Percentiles rank a stretch among this genome's conserved stretches.
Evolutionary conservation across 345 rosid species (phyloP).

Genomic region (Noccaea bulbosa): DNA sequence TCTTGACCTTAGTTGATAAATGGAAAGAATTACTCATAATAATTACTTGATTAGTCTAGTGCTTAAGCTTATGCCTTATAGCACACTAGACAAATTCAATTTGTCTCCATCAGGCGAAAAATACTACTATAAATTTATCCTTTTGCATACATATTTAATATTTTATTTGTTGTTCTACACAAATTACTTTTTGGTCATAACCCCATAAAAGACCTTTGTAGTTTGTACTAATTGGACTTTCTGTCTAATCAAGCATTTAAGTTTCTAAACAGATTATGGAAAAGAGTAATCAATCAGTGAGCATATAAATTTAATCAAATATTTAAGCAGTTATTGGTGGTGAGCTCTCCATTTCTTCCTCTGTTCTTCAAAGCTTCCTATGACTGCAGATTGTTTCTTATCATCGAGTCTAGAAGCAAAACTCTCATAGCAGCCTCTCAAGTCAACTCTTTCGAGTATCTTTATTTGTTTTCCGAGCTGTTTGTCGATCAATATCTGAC

Average conservation of each 20-base stretch:
- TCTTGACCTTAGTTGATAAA: conserved; percentile 30
- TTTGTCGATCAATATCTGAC: conserved; percentile 50
- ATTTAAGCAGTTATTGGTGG: conserved; percentile 37
- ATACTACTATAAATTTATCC: neutral
- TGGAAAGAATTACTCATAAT: conserved; percentile 22
- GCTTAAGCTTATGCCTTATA: conserved; percentile 1
- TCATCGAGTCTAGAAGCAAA: conserved; percentile 56
- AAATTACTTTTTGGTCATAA: neutral
- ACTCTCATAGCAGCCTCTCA: conserved; percentile 46
- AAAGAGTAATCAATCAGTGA: neutral
- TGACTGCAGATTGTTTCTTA: conserved; percentile 64
- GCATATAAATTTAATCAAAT: conserved; percentile 18
- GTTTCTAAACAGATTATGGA: conserved; percentile 12
- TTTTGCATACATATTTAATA: neutral
- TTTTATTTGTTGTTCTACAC: neutral
- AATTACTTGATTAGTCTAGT: conserved; percentile 32
- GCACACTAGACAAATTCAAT: conserved; percentile 4
- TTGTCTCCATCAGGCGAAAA: conserved; percentile 15
- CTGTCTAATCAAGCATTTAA: conserved; percentile 5
- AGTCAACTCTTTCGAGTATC: conserved; percentile 54
- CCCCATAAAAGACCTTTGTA: conserved; percentile 7
- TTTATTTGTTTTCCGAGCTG: conserved; percentile 51
- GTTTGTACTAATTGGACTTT: conserved; percentile 10
- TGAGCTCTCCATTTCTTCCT: conserved; percentile 60
- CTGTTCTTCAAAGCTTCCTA: conserved; percentile 80